These are phyloP conservation scores for Cutaneotrichosporon sp. DNA, from an alignment of 1,284 basidiomycete genomes.

Conservation along the genomic window DNA sequence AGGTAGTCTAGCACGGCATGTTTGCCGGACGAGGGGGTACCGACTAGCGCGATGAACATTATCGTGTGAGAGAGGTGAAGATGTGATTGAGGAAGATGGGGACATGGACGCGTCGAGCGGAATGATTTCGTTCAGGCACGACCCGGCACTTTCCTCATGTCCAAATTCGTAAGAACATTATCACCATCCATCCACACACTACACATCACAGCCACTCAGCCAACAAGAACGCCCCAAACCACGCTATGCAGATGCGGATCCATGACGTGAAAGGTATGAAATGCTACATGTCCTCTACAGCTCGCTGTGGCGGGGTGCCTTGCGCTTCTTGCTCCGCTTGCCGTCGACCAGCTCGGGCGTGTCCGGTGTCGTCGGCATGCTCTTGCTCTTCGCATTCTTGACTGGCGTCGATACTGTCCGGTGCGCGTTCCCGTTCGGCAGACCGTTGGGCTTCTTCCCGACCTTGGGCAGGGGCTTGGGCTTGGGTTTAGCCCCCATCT, in stretches of 20 bases:
- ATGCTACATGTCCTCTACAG: slow-evolving; percentile 12
- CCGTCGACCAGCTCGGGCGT: slow-evolving; percentile 19
- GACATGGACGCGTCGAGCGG: slow-evolving; percentile 3
- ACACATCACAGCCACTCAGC: no score
- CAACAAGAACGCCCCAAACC: not conserved
- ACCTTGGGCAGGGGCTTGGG: not conserved
- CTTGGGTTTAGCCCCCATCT: slow-evolving; percentile 7
- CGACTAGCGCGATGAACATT: slow-evolving; percentile 84
- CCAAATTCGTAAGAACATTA: no score
- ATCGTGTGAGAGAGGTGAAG: not conserved
- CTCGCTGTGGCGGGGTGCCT: slow-evolving; percentile 24
- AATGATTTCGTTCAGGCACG: not conserved
- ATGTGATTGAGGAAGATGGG: not conserved
- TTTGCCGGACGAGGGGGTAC: slow-evolving; percentile 79
- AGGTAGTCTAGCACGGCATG: slow-evolving; percentile 73
- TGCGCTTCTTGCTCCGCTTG: slow-evolving; percentile 28
- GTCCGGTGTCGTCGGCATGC: slow-evolving; percentile 3
- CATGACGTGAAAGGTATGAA: not conserved
- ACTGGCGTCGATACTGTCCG: slow-evolving; percentile 16
- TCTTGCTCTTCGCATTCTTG: slow-evolving; percentile 11
- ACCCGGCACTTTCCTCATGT: not conserved
- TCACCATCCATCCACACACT: no score
- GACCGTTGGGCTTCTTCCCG: slow-evolving; percentile 13
- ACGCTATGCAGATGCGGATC: not conserved
- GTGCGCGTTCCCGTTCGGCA: slow-evolving; percentile 11